These are phyloP conservation scores for Quercus alba DNA, from an alignment of 306 rosid genomes.

Conservation along the genomic window DNA sequence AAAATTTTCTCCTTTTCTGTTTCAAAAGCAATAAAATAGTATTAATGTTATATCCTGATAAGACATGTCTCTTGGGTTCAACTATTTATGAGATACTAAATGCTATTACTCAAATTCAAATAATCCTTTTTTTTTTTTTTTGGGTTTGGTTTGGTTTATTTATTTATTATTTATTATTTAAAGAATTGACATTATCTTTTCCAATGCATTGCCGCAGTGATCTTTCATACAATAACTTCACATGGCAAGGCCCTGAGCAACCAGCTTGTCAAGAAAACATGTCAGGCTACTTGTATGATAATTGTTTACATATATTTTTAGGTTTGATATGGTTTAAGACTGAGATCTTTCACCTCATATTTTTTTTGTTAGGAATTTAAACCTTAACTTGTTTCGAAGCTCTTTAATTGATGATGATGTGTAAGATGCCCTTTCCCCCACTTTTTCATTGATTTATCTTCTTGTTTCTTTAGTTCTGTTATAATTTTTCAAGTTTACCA, in stretches of 20 bases:
- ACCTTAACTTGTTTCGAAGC: conserved; percentile 74
- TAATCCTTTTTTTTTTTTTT: too few species aligned
- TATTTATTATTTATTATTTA: not conserved
- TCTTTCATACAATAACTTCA: not conserved
- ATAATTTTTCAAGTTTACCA: not conserved
- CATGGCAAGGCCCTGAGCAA: not conserved
- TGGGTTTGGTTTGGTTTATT: too few species aligned
- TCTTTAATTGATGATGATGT: conserved; percentile 33
- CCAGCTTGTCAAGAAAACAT: not conserved
- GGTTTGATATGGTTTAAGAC: not conserved
- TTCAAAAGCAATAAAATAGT: not conserved
- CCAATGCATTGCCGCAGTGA: not conserved
- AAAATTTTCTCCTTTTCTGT: too few species aligned
- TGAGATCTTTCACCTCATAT: conserved; percentile 20
- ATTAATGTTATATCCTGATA: not conserved
- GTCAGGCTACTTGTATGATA: conserved; percentile 37
- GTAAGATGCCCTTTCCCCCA: conserved; percentile 39
- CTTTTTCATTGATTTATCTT: conserved; percentile 17
- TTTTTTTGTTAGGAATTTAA: conserved; percentile 57
- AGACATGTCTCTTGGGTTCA: not conserved
- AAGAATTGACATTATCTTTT: not conserved
- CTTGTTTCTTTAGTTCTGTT: not conserved
- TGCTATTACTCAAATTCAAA: not conserved
- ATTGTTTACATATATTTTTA: not conserved
- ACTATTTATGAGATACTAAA: not conserved